Percentiles rank a stretch among this genome's conserved stretches.
Evolutionary conservation across 2,329 filamentous ascomycete species (phyloP).

Genomic region (Ophiocordyceps sinensis): DNA sequence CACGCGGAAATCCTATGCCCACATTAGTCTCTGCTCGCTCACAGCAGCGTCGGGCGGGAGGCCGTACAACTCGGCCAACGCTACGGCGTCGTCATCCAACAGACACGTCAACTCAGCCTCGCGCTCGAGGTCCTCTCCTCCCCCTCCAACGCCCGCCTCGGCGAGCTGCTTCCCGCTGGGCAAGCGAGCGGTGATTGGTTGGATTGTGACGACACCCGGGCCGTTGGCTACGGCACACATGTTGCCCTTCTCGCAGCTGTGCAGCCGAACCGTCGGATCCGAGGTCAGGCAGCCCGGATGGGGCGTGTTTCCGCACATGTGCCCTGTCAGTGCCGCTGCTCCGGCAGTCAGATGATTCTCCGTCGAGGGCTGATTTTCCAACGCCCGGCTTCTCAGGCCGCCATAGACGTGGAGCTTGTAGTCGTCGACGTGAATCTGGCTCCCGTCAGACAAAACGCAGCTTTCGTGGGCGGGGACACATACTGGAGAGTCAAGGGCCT

Average conservation of each 20-base stretch:
- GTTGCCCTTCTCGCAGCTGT: conserved; percentile 71
- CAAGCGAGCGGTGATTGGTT: conserved; percentile 58
- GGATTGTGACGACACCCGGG: conserved; percentile 54
- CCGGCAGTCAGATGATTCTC: conserved; percentile 37
- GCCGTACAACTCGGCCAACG: conserved; percentile 24
- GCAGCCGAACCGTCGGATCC: conserved; percentile 49
- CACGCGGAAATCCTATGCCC: conserved; percentile 7
- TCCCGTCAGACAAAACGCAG: conserved; percentile 4
- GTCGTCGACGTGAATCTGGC: conserved; percentile 62
- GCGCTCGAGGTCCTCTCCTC: conserved; percentile 58
- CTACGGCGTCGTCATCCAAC: conserved; percentile 35
- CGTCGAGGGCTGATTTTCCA: conserved; percentile 22
- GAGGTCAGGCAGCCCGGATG: conserved; percentile 60
- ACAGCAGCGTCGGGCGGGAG: not conserved
- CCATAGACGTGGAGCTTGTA: conserved; percentile 66
- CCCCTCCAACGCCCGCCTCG: conserved; percentile 68
- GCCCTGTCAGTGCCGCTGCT: conserved; percentile 56
- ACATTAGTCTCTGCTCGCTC: not conserved
- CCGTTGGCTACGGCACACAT: conserved; percentile 36
- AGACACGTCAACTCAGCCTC: conserved; percentile 50
- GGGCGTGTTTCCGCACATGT: conserved; percentile 55
- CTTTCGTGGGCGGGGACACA: not conserved
- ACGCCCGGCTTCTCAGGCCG: conserved; percentile 36
- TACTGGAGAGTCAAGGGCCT: conserved; percentile 51
- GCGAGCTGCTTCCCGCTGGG: conserved; percentile 45